phyloP scores from a whole-genome alignment of 768 basidiomycete genomes.

The Mycena chlorophos region DNA sequence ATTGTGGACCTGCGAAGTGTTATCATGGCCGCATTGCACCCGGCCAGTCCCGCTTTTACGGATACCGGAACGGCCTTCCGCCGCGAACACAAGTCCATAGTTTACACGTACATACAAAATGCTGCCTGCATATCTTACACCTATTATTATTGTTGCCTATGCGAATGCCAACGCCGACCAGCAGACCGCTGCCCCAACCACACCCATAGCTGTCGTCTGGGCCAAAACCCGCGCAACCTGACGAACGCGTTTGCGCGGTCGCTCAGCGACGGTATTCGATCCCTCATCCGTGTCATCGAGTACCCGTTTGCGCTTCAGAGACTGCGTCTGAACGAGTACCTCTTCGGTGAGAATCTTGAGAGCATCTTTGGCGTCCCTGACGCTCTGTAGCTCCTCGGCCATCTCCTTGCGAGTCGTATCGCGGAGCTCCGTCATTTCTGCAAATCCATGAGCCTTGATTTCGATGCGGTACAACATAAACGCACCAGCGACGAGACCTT shows the following conservation, averaged over 20 bases:
- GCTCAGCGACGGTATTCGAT: conserved; percentile 36
- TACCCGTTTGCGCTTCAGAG: conserved; percentile 65
- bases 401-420: conserved; percentile 47
- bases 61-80: conserved; percentile 6
- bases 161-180: conserved; percentile 75
- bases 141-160: conserved; percentile 25
- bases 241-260: conserved; percentile 47
- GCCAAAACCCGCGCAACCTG: conserved; percentile 45
- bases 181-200: conserved; percentile 67
- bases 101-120: conserved; percentile 5
- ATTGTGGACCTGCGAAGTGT: neutral
- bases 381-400: conserved; percentile 43
- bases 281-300: conserved; percentile 42
- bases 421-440: conserved; percentile 49
- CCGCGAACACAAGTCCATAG: conserved; percentile 6
- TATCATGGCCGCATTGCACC: conserved; percentile 1
- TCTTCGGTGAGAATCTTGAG: conserved; percentile 31
- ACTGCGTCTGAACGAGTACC: conserved; percentile 34
- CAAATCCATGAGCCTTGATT: neutral
- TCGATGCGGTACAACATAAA: conserved; percentile 5
- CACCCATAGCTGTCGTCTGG: conserved; percentile 62
- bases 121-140: conserved; percentile 4
- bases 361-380: conserved; percentile 42
- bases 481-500: conserved; percentile 45
- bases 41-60: no score